Conservation (phyloP, 2,329 filamentous ascomycete genomes). For the Ascochyta pisi region DNA sequence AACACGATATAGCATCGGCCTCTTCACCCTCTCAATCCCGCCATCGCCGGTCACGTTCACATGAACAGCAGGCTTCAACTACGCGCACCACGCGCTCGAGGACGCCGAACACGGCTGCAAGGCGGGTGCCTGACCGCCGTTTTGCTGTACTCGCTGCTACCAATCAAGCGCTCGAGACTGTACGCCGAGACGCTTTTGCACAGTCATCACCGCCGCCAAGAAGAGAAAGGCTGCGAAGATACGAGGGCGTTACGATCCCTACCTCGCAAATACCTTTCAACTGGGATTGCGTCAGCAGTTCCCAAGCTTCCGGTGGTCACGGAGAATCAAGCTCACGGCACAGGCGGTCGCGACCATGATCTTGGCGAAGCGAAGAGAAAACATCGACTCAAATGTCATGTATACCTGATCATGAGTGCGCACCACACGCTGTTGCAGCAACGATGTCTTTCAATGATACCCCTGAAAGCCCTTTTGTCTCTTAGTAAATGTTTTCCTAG, state of each 20-base stretch:
- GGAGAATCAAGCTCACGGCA: conserved; percentile 33
- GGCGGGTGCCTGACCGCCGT: conserved; percentile 45
- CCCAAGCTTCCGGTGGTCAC: conserved; percentile 38
- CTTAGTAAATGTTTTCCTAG: background rate
- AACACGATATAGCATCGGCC: conserved; percentile 20
- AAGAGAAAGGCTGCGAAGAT: conserved; percentile 40
- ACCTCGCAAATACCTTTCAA: conserved; percentile 44
- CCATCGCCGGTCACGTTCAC: conserved; percentile 39
- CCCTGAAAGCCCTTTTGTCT: background rate
- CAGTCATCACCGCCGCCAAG: conserved; percentile 44
- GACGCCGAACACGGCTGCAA: conserved; percentile 44
- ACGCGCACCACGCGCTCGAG: conserved; percentile 38
- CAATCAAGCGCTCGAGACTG: conserved; percentile 45
- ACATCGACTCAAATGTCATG: background rate
- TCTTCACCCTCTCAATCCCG: conserved; percentile 34
- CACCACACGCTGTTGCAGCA: background rate
- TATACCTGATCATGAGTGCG: too few species aligned
- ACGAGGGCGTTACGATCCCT: conserved; percentile 41
- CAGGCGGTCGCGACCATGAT: conserved; percentile 37
- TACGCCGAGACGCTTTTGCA: conserved; percentile 46
- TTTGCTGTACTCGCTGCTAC: conserved; percentile 49
- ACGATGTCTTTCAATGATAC: background rate
- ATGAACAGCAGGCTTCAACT: conserved; percentile 30
- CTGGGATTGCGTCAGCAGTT: conserved; percentile 48
- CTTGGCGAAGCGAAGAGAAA: background rate